phyloP scores from a whole-genome alignment of 2,329 filamentous ascomycete species.

The Arthroderma uncinatum region DNA sequence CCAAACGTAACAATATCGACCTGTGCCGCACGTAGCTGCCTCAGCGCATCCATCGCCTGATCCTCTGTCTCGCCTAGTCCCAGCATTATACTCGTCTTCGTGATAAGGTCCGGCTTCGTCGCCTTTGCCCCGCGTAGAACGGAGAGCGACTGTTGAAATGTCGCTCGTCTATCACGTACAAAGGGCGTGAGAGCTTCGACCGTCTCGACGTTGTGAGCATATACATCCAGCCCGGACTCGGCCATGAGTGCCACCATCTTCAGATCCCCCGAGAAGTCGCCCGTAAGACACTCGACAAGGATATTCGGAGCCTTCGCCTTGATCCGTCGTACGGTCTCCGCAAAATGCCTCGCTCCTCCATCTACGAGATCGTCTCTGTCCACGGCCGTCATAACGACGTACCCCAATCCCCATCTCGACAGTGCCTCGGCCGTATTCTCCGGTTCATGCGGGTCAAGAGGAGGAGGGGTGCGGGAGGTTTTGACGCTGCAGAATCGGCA shows the following conservation, averaged over 20 bases:
- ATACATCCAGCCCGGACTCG: constrained; percentile 81
- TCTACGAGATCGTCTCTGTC: constrained; percentile 88
- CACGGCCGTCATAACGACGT: constrained; percentile 87
- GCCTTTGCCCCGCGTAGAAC: constrained; percentile 76
- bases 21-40: constrained; percentile 63
- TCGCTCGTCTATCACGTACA: constrained; percentile 80
- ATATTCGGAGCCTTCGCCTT: constrained; percentile 56
- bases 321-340: constrained; percentile 87
- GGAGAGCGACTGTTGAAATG: constrained; percentile 70
- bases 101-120: constrained; percentile 66
- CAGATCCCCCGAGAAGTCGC: constrained; percentile 74
- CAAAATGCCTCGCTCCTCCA: constrained; percentile 79
- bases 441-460: constrained; percentile 88
- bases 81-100: constrained; percentile 98
- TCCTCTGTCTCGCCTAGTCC: constrained; percentile 85
- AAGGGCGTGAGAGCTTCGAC: constrained; percentile 80
- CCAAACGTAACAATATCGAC: constrained; percentile 97
- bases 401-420: constrained; percentile 83
- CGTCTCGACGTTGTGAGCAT: constrained; percentile 95
- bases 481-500: constrained; percentile 97
- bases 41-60: constrained; percentile 68
- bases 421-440: constrained; percentile 94
- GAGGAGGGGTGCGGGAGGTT: constrained; percentile 62
- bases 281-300: constrained; percentile 45
- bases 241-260: constrained; percentile 83